Base-by-base conservation (phyloP, 345 rosid genomes). In the Pistacia atlantica region DNA sequence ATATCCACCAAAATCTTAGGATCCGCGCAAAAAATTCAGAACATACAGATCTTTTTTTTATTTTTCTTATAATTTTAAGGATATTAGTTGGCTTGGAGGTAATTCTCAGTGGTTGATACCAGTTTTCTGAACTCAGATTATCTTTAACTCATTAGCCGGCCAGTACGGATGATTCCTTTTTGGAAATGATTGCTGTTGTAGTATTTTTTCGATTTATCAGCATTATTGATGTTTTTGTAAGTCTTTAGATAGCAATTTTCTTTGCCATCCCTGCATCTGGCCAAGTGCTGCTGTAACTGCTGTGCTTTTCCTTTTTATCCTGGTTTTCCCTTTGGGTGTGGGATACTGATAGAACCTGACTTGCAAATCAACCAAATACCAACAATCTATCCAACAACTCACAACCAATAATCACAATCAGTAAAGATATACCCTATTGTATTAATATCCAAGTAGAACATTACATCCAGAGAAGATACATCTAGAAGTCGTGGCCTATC, bases 81-180 rank as follows among this genome's bases (percentile, higher is more conserved):
- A 17, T 73, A 72, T 78, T 65, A 33, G 42, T 52, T 55, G 74
- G 45, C 58, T 74, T 46, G 75, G 68, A 71, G 37, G 52, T 67
- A 71, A 63, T 75, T 59, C 31, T 52, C 52, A 18, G 54, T 13
- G 52, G 52, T 56, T 64, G 20, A 14, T 10, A 46, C 72, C 5
- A 52, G 38, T 38, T 46, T 20, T 46, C 14, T 31, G 35, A n/a
- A 62, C 28, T 48, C 10, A 18, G 20, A 20, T 37, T 71, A 8
- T 25, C 3, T 12, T 42, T 22, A 17, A 49, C 42, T 69, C 60
- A 8, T 45, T 54, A 54, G 10, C 5, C 59, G 60, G 18, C 57
- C 57, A 10, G 14, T 13, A 13, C 11, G 11, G 20, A 9, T 35
- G 37, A 37, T 60, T 45, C 48, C 10, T 38, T 57, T 58, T 12